A percentile compares a stretch with the other conserved stretches of the same genome.
phyloP scores from a whole-genome alignment of 352 stramenopile species.

The Phytophthora chlamydospora region DNA sequence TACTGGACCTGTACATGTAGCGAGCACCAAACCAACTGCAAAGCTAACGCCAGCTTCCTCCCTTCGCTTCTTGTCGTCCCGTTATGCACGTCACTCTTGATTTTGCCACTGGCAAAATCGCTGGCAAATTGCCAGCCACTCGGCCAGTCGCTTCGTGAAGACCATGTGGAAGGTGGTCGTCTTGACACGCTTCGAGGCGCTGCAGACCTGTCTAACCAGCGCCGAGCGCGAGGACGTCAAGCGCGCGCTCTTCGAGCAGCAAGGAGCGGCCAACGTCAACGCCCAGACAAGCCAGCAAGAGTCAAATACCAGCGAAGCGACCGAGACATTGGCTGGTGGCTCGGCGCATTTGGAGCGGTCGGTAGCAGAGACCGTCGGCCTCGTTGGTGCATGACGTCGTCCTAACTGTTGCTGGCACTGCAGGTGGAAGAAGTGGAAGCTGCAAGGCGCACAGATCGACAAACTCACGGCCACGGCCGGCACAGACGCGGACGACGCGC shows the following conservation, averaged over 20 bases:
- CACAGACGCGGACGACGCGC: conserved; percentile 20
- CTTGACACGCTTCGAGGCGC: conserved; percentile 44
- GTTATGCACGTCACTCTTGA: conserved; percentile 6
- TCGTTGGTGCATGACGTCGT: not conserved
- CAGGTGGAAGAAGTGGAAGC: conserved; percentile 76
- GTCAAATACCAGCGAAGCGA: conserved; percentile 1
- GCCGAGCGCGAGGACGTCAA: conserved; percentile 36
- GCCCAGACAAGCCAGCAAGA: conserved; percentile 5
- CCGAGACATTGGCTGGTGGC: conserved; percentile 2
- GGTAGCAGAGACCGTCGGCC: conserved; percentile 24
- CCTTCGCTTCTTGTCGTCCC: conserved; percentile 5
- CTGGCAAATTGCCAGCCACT: conserved; percentile 20
- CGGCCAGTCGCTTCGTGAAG: conserved; percentile 1
- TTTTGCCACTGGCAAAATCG: too few species aligned
- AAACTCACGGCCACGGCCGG: conserved; percentile 42
- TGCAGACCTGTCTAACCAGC: conserved; percentile 42
- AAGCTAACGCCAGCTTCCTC: not conserved
- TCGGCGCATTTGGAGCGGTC: conserved; percentile 62
- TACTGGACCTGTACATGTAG: conserved; percentile 94
- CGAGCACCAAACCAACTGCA: conserved; percentile 2
- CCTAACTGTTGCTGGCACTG: conserved; percentile 2
- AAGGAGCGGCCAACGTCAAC: conserved; percentile 8
- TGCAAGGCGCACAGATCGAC: conserved; percentile 57
- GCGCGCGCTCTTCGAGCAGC: conserved; percentile 27
- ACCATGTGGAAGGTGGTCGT: conserved; percentile 46